Evolutionary conservation across 805 yeast species (phyloP), one percentile per base, ranked within the genome.

Genomic region (Cyberlindnera petersonii): DNA sequence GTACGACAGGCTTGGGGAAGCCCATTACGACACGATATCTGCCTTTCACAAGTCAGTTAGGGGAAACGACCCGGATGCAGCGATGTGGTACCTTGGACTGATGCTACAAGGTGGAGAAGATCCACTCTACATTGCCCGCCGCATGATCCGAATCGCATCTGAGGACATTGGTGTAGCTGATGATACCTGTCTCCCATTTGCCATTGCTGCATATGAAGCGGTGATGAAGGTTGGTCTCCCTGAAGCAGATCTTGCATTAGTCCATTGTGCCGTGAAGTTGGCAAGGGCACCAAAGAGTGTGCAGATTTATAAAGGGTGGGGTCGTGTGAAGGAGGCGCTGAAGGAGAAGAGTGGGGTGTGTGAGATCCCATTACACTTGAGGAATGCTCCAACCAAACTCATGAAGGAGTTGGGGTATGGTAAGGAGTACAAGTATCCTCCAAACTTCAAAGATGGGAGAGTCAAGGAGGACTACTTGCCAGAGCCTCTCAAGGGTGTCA

Each of bases 81-180:
- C 98, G 0, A 63, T 93, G 44, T 89, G 80, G 58, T 93, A 93
- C 55, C 63, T 93, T 16, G 91, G 81, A 0, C 71, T 88, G 33
- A 93, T 93, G 98, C 67, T 93, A 2, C 73, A 77, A 47, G 94
- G 95, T 3, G 98, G 98, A 0, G 98, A 94, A 58, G 94, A 86
- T 54, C 97, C 97, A 0, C 61, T 87, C 18, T 93, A 83, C 52
- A 79, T 93, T 10, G 88, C 93, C 0, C 69, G 99, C 30, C 66
- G 98, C 48, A 84, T 93, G 94, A 81, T 93, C 5, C 71, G 96
- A 4, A 93, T 93, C 16, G 98, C 98, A 0, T 82, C 93, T 55
- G 99, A 93, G 58, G 99, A 93, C 58, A 68, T 93, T 20, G 99
- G 99, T 0, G 63, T 86, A 2, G 68, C 84, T 4, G 98, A 93